phyloP scores from a whole-genome alignment of 208 protist genomes.

The Crithidia bombi region DNA sequence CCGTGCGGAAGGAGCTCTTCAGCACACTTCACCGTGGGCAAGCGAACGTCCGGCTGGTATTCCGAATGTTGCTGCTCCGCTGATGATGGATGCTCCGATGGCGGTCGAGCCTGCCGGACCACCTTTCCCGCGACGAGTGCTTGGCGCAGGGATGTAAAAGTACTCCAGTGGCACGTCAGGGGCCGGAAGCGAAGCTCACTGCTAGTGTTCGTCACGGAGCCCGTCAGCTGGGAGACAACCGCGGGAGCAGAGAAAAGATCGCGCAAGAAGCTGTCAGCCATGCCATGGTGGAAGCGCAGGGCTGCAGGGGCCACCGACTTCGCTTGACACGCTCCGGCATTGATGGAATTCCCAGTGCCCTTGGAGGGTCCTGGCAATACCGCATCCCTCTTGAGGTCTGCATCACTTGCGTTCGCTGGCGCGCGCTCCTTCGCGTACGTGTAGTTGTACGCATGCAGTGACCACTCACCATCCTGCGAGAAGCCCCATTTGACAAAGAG shows the following conservation, averaged over 20 bases:
- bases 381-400: not conserved
- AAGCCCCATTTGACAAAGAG: conserved; percentile 43
- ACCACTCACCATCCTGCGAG: conserved; percentile 9
- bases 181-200: conserved; percentile 8
- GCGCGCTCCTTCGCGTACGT: not conserved
- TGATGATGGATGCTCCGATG: not conserved
- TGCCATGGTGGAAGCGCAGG: conserved; percentile 57
- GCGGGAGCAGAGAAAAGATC: conserved; percentile 29
- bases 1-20: conserved; percentile 65
- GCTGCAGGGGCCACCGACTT: conserved; percentile 17
- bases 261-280: conserved; percentile 43
- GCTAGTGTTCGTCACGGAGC: not conserved
- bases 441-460: conserved; percentile 21
- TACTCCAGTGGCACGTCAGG: conserved; percentile 41
- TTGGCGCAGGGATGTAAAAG: conserved; percentile 39
- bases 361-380: not conserved
- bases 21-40: conserved; percentile 47
- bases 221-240: conserved; percentile 27
- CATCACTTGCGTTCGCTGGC: not conserved
- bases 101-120: conserved; percentile 31
- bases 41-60: not conserved
- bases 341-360: not conserved
- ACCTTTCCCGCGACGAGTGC: conserved; percentile 39
- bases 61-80: not conserved
- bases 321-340: not conserved